Base-by-base conservation (phyloP, 495 filamentous ascomycete genomes). In the Hypomontagnella submonticulosa region DNA sequence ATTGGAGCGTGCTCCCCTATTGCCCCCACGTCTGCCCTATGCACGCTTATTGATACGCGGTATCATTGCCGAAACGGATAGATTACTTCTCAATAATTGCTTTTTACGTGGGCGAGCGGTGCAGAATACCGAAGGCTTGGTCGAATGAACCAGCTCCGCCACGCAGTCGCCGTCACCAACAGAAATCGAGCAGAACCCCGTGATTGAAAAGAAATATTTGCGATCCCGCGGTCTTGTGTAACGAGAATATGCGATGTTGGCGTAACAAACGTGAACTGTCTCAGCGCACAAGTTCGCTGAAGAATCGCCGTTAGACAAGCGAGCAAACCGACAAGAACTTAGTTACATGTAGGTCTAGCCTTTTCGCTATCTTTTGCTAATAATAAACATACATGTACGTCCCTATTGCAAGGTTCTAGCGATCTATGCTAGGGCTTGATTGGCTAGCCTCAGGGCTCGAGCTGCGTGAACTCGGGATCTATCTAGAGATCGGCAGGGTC, bases 1-100 rank as follows among this genome's bases (percentile, higher is more conserved):
- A 61, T 47, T 57, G 57, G 46, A 61, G 44, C 52, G 57, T 4
- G 43, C 37, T 32, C 49, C 33, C 56, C 30, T 34, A 43, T 12
- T 15, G n/a, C 49, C 54, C 48, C 50, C 49, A 53, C 57, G 44
- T 34, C 46, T 8, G 50, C 50, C 38, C 44, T 61, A 61, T 42
- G 50, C 50, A 8, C 15, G 46, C 37, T 27, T 50, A 51, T 43
- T 48, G 38, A 20, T 18, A 33, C 27, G 41, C 54, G 54, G 32
- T 40, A 65, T 65, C 61, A 58, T 51, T 65, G 8, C 61, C 54
- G 4, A 65, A 65, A 58, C 11, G 20, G 40, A 58, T 59, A 58
- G 7, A 64, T 57, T 64, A 15, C 44, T 43, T 32, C 30, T 57
- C 52, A 47, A 57, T 64, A 52, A 16, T 27, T 27, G 23, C 23